Evolutionary conservation across 208 protist genomes (phyloP).

Genomic region (Wallacemonas rigidus): DNA sequence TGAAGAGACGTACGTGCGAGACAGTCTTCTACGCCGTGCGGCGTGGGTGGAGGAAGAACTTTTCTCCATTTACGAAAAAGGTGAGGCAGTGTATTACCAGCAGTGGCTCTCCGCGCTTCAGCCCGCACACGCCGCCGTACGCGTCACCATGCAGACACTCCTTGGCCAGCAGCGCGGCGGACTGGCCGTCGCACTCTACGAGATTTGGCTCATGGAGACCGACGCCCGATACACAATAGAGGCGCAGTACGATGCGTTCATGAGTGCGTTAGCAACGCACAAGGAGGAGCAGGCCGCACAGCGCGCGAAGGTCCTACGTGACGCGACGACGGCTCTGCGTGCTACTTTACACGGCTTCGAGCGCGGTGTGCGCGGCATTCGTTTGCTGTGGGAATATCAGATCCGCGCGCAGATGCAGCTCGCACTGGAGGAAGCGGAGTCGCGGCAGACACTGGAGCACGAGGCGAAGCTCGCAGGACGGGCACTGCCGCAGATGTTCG

Average conservation of each 20-base stretch:
- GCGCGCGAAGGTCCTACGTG: conserved; percentile 17
- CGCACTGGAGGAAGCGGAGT: conserved; percentile 24
- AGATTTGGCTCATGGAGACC: conserved; percentile 43
- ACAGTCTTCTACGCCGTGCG: conserved; percentile 30
- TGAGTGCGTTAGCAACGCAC: conserved; percentile 31
- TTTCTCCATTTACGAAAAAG: conserved; percentile 40
- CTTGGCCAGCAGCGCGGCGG: conserved; percentile 41
- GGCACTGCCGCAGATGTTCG: conserved; percentile 13
- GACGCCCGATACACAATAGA: conserved; percentile 39
- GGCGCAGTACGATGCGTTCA: conserved; percentile 39
- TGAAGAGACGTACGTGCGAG: conserved; percentile 12
- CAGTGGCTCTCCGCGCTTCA: conserved; percentile 48
- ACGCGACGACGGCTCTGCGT: conserved; percentile 14
- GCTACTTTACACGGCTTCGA: conserved; percentile 19
- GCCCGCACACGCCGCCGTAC: conserved; percentile 31
- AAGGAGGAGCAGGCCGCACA: conserved; percentile 16
- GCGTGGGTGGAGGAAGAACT: conserved; percentile 52
- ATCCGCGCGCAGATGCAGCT: conserved; percentile 22
- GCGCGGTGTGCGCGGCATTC: conserved; percentile 10
- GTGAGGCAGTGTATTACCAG: conserved; percentile 36
- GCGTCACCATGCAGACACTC: conserved; percentile 38
- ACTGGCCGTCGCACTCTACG: conserved; percentile 29
- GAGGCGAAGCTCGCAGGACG: conserved; percentile 22
- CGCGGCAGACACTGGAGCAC: conserved; percentile 30
- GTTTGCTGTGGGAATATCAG: conserved; percentile 23